These are phyloP conservation scores for Trapa bicornis DNA, from an alignment of 345 rosid genomes.

Conservation along the genomic window DNA sequence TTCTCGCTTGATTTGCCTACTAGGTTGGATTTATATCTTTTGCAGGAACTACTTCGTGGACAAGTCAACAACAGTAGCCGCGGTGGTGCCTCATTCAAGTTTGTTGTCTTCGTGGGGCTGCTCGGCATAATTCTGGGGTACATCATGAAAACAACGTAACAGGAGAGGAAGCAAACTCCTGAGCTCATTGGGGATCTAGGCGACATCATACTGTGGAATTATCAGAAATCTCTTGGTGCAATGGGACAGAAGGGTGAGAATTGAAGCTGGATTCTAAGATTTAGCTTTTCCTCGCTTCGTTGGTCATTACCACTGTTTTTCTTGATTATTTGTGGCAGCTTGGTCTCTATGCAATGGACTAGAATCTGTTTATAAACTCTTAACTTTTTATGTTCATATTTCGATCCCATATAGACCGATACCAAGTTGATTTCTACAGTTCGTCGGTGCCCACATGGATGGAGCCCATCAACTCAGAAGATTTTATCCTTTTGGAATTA, in stretches of 20 bases:
- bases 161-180: conserved; percentile 15
- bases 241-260: conserved; percentile 2
- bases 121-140: conserved; percentile 56
- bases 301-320: background rate
- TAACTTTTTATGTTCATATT: no score
- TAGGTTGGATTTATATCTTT: background rate
- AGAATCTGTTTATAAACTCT: conserved; percentile 21
- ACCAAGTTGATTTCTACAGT: no score
- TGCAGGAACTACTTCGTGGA: conserved; percentile 44
- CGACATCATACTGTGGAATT: conserved; percentile 8
- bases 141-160: conserved; percentile 44
- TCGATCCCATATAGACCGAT: no score
- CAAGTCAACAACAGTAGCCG: conserved; percentile 31
- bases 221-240: background rate
- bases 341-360: conserved; percentile 17
- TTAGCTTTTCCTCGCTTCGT: conserved; percentile 16
- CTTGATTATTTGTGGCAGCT: background rate
- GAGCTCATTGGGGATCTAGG: conserved; percentile 10
- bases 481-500: no score
- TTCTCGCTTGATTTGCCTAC: background rate
- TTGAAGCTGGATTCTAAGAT: background rate
- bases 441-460: no score
- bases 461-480: no score
- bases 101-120: conserved; percentile 45
- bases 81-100: conserved; percentile 34